A percentile compares a stretch with the other conserved stretches of the same genome.
phyloP scores from a whole-genome alignment of 495 filamentous ascomycete genomes.

The Durotheca rogersii region DNA sequence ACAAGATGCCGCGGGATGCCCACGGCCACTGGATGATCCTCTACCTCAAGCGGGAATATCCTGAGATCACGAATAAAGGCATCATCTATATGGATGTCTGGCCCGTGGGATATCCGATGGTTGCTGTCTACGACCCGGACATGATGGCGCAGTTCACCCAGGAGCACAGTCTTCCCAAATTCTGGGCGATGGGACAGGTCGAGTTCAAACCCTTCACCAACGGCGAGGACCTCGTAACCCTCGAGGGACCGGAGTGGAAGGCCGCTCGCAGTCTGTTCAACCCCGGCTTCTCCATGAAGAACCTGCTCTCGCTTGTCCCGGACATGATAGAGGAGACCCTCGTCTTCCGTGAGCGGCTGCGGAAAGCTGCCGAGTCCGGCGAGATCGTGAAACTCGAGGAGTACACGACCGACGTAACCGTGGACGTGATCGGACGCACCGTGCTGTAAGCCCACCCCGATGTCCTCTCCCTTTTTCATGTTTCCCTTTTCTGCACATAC shows the following conservation, averaged over 20 bases:
- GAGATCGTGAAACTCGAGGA: constrained; percentile 41
- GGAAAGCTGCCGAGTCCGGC: constrained; percentile 29
- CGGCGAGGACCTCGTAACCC: constrained; percentile 37
- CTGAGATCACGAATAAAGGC: constrained; percentile 28
- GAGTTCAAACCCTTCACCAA: constrained; percentile 40
- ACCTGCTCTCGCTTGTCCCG: constrained; percentile 44
- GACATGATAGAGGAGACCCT: constrained; percentile 43
- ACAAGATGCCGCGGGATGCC: constrained; percentile 27
- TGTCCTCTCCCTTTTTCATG: too few species aligned
- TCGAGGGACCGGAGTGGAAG: constrained; percentile 46
- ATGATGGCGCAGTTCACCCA: constrained; percentile 40
- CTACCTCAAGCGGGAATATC: constrained; percentile 27
- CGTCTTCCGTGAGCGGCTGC: constrained; percentile 39
- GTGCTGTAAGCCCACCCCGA: constrained; percentile 40
- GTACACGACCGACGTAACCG: constrained; percentile 36
- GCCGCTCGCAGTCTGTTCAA: constrained; percentile 45
- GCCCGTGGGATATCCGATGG: constrained; percentile 41
- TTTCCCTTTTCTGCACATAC: too few species aligned
- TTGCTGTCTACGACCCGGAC: constrained; percentile 40
- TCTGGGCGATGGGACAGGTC: constrained; percentile 16
- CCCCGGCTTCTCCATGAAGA: constrained; percentile 45
- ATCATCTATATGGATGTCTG: constrained; percentile 49
- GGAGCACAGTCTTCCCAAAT: constrained; percentile 39
- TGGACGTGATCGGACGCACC: constrained; percentile 49
- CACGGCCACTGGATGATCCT: constrained; percentile 21